These are phyloP conservation scores for Arthroderma uncinatum DNA, from an alignment of 2,329 filamentous ascomycete species.

Conservation along the genomic window DNA sequence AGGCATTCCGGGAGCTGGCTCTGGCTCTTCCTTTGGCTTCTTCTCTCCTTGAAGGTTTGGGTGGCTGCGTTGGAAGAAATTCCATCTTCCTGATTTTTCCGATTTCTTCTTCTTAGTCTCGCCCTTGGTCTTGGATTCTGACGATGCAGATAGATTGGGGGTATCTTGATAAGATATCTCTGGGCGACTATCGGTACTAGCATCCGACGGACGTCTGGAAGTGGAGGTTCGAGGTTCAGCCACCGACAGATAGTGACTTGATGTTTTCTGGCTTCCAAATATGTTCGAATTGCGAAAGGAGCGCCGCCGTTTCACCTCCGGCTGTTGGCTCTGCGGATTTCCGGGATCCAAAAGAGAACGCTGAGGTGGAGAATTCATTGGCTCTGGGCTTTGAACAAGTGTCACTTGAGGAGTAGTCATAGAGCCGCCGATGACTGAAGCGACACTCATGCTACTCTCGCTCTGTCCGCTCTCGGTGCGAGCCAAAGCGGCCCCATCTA, in stretches of 20 bases:
- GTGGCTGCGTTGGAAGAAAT: slow-evolving; percentile 45
- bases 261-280: slow-evolving; percentile 17
- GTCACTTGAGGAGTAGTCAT: background rate
- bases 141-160: slow-evolving; percentile 6
- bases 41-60: slow-evolving; percentile 37
- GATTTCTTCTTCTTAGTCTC: slow-evolving; percentile 20
- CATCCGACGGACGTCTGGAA: slow-evolving; percentile 2
- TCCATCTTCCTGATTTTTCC: slow-evolving; percentile 42
- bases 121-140: slow-evolving; percentile 8
- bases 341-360: background rate
- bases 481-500: slow-evolving; percentile 24
- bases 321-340: background rate
- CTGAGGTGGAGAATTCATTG: slow-evolving; percentile 16
- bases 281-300: slow-evolving; percentile 21
- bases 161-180: slow-evolving; percentile 2
- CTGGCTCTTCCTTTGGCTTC: slow-evolving; percentile 13
- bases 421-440: slow-evolving; percentile 17
- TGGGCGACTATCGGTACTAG: background rate
- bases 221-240: background rate
- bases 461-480: slow-evolving; percentile 34
- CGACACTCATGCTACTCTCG: slow-evolving; percentile 25
- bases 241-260: background rate
- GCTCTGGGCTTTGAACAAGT: slow-evolving; percentile 24
- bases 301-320: slow-evolving; percentile 16
- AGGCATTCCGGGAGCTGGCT: slow-evolving; percentile 26